A percentile compares a stretch with the other conserved stretches of the same genome.
Evolutionary conservation across 2,329 filamentous ascomycete species (phyloP).

Genomic region (Ampelomyces quisqualis): DNA sequence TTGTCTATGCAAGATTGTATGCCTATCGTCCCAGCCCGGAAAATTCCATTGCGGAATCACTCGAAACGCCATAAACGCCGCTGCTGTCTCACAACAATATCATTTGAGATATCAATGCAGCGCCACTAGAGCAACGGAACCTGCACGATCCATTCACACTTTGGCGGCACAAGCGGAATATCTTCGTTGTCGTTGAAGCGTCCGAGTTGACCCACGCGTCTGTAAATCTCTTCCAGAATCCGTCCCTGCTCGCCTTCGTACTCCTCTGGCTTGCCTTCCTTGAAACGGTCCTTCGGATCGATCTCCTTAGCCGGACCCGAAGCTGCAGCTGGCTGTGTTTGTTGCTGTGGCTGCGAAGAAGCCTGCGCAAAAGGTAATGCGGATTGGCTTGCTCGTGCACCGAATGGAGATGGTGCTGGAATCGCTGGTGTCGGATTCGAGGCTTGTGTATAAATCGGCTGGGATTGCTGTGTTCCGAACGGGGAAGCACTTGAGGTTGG

Average conservation of each 20-base stretch:
- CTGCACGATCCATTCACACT: constrained; percentile 61
- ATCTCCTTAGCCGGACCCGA: constrained; percentile 13
- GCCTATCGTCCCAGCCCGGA: not conserved
- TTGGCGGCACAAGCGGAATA: constrained; percentile 77
- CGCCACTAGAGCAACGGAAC: constrained; percentile 1
- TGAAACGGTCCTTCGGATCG: constrained; percentile 52
- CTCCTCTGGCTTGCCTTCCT: constrained; percentile 58
- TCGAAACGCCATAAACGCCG: not conserved
- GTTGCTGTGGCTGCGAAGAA: constrained; percentile 7
- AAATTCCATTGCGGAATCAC: not conserved
- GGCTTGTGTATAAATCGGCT: constrained; percentile 9
- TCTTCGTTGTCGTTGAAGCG: constrained; percentile 66
- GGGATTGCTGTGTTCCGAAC: constrained; percentile 18
- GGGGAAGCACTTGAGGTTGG: constrained; percentile 40
- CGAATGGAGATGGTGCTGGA: constrained; percentile 19
- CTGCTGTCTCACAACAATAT: too few species aligned
- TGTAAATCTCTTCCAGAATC: constrained; percentile 61
- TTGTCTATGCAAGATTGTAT: not conserved
- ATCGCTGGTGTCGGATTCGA: constrained; percentile 21
- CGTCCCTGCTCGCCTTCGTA: constrained; percentile 61
- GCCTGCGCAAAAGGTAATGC: constrained; percentile 14
- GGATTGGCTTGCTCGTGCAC: constrained; percentile 6
- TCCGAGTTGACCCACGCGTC: constrained; percentile 63
- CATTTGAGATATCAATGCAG: too few species aligned
- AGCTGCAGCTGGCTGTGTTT: constrained; percentile 62